Base-by-base conservation (phyloP, 768 basidiomycete genomes). In the Leccinum truebloodii region DNA sequence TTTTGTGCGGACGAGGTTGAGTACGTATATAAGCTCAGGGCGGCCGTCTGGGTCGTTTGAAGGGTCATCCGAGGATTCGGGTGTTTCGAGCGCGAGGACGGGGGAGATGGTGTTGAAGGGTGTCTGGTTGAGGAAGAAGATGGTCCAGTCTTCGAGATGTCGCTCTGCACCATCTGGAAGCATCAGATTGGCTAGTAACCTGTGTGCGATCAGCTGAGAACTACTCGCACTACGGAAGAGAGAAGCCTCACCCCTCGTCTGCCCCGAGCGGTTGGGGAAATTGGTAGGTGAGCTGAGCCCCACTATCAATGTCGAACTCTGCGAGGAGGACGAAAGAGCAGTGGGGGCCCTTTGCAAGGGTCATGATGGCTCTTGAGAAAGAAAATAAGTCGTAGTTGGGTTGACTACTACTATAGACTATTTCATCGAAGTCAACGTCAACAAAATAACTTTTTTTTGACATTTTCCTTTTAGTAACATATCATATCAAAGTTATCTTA, bases 301-400 rank as follows among this genome's bases (percentile, higher is more conserved):
- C 97, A 59, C 90, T 86, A 71, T 94, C 88, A 64, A 99, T 98
- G 79, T 99, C 93, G 78, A 99, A 99, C 74, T 98, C 97, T n/a
- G 97, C 97, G 56, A 98, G 84, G 52, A 99, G 81, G 61, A 97
- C 90, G 77, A 95, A 98, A 20, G 94, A 92, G 67, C 90, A 92
- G 73, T 92, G 90, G 59, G 90, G 85, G 44, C 84, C 83, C 77
- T 83, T 81, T 76, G 79, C 80, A 2, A 66, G 60, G 54, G 82
- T 73, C 87, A 89, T 88, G 56, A 65, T 72, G 10, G 22, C n/a
- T n/a, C 37, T 61, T 18, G 54, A 39, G 20, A 50, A n/a, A 12
- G 1, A 18, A 16, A 9, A 20, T 18, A 44, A n/a, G 3, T n/a
- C n/a, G 41, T 44, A 5, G n/a, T 44, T 39, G 37, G 1, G 1